These are phyloP conservation scores for Macrophomina pseudophaseolina DNA, from an alignment of 2,329 filamentous ascomycete species.

Conservation along the genomic window DNA sequence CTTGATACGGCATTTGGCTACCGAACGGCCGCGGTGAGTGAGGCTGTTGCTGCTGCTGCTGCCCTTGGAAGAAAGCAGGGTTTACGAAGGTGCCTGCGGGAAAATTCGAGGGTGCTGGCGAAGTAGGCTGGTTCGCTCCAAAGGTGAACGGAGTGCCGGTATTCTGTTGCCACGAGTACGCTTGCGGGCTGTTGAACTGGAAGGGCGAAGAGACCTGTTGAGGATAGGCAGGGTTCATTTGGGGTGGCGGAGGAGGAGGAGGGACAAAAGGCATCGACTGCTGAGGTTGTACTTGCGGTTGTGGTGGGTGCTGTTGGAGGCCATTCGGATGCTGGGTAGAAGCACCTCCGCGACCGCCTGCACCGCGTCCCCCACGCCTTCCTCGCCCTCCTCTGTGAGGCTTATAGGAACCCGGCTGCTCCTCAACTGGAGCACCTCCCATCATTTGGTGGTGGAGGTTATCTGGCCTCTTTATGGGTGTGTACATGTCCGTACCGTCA, in stretches of 20 bases:
- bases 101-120: slow-evolving; percentile 27
- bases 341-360: slow-evolving; percentile 36
- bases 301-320: not conserved
- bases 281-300: slow-evolving; percentile 14
- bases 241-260: slow-evolving; percentile 6
- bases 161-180: slow-evolving; percentile 25
- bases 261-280: slow-evolving; percentile 6
- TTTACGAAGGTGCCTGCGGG: slow-evolving; percentile 41
- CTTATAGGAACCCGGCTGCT: slow-evolving; percentile 39
- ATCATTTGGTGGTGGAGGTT: slow-evolving; percentile 52
- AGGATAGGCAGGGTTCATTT: not conserved
- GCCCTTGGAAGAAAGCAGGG: slow-evolving; percentile 36
- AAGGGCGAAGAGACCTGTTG: slow-evolving; percentile 6
- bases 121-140: slow-evolving; percentile 25
- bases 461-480: slow-evolving; percentile 52
- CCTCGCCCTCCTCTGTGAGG: slow-evolving; percentile 31
- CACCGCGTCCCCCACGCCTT: slow-evolving; percentile 38
- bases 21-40: slow-evolving; percentile 12
- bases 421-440: slow-evolving; percentile 44
- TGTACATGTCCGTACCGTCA: slow-evolving; percentile 53
- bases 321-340: slow-evolving; percentile 20
- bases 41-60: slow-evolving; percentile 28
- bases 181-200: slow-evolving; percentile 26
- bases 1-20: slow-evolving; percentile 8
- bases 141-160: not conserved